Percentiles rank a stretch among this genome's conserved stretches.
These are phyloP conservation scores for Candida maltosa DNA, from an alignment of 805 yeast species.

Conservation along the genomic window DNA sequence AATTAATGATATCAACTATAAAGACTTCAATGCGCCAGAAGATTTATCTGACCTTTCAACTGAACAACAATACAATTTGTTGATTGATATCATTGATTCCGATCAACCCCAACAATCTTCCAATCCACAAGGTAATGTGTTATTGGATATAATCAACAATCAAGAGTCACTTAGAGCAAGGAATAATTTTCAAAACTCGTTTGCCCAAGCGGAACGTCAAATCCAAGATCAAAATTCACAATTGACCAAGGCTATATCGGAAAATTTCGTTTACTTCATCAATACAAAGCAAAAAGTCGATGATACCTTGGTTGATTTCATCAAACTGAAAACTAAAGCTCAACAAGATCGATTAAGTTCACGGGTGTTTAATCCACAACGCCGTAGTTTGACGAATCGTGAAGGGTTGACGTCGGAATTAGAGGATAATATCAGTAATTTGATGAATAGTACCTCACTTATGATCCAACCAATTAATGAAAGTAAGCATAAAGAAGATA, in stretches of 20 bases:
- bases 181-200: constrained; percentile 26
- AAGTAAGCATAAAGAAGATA: constrained; percentile 31
- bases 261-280: constrained; percentile 32
- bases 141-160: constrained; percentile 19
- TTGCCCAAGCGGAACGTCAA: constrained; percentile 28
- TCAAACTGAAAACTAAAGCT: constrained; percentile 29
- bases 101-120: too few species aligned
- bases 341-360: constrained; percentile 33
- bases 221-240: constrained; percentile 34
- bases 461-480: constrained; percentile 42
- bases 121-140: constrained; percentile 16
- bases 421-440: constrained; percentile 36
- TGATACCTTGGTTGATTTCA: constrained; percentile 31
- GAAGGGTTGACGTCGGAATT: constrained; percentile 26
- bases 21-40: constrained; percentile 14
- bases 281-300: constrained; percentile 39
- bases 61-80: constrained; percentile 29
- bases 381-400: constrained; percentile 7
- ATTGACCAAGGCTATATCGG: constrained; percentile 33
- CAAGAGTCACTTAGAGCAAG: constrained; percentile 28
- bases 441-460: constrained; percentile 32
- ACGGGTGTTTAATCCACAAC: constrained; percentile 35
- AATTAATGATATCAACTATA: constrained; percentile 12
- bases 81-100: constrained; percentile 24
- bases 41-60: constrained; percentile 13